Percentiles rank a stretch among this genome's conserved stretches.
These are phyloP conservation scores for Teunomyces stri DNA, from an alignment of 805 yeast species.

Conservation along the genomic window DNA sequence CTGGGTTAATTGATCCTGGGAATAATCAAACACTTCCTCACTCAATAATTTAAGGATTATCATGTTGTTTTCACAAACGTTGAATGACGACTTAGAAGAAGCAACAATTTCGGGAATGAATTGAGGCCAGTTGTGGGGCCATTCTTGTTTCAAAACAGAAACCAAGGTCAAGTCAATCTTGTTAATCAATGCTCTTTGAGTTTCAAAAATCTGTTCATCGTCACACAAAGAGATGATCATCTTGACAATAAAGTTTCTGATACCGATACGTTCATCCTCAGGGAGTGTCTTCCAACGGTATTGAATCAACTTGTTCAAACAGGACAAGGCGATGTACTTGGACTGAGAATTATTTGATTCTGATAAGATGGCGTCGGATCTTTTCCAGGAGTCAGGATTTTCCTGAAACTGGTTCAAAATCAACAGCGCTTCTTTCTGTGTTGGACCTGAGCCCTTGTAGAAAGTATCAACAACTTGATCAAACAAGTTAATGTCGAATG, in stretches of 20 bases:
- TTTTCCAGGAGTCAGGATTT: slow-evolving; percentile 93
- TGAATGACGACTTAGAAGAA: slow-evolving; percentile 79
- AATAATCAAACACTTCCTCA: slow-evolving; percentile 94
- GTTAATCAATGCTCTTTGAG: slow-evolving; percentile 80
- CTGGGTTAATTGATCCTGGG: slow-evolving; percentile 96
- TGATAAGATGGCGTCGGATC: slow-evolving; percentile 85
- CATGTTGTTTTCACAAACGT: slow-evolving; percentile 98
- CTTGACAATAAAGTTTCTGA: slow-evolving; percentile 87
- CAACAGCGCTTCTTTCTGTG: slow-evolving; percentile 69
- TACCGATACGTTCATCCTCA: slow-evolving; percentile 84
- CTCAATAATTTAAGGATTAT: slow-evolving; percentile 80
- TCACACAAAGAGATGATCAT: slow-evolving; percentile 92
- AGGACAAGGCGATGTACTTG: slow-evolving; percentile 87
- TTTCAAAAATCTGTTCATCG: slow-evolving; percentile 66
- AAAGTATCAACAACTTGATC: slow-evolving; percentile 86
- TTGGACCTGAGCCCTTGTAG: slow-evolving; percentile 71
- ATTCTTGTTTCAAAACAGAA: slow-evolving; percentile 92
- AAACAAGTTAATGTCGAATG: slow-evolving; percentile 72
- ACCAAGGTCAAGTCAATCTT: slow-evolving; percentile 93
- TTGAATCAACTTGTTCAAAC: slow-evolving; percentile 83
- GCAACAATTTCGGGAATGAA: slow-evolving; percentile 90
- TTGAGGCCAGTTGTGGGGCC: slow-evolving; percentile 99
- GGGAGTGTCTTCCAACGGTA: slow-evolving; percentile 94
- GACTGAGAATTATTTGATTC: slow-evolving; percentile 77
- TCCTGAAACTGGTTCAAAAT: slow-evolving; percentile 82